A percentile compares a stretch with the other conserved stretches of the same genome.
These are phyloP conservation scores for Penicillium herquei DNA, from an alignment of 495 filamentous ascomycete genomes.

Conservation along the genomic window DNA sequence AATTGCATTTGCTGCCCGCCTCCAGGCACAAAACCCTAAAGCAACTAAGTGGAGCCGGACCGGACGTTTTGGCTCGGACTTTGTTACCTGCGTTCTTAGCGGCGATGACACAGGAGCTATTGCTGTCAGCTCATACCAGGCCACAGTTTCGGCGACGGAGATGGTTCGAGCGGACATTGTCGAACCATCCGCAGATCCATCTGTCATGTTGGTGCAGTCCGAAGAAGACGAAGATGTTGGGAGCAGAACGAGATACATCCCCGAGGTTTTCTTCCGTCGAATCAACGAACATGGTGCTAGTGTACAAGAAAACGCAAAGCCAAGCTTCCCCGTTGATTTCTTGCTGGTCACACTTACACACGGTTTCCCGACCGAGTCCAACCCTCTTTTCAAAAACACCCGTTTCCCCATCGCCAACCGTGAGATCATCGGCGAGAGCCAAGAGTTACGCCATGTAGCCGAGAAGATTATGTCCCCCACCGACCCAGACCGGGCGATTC, in stretches of 20 bases:
- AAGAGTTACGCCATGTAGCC: slow-evolving; percentile 66
- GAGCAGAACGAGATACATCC: slow-evolving; percentile 85
- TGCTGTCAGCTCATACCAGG: slow-evolving; percentile 86
- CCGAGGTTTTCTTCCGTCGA: slow-evolving; percentile 92
- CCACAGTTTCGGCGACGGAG: slow-evolving; percentile 89
- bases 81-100: slow-evolving; percentile 92
- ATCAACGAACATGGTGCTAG: slow-evolving; percentile 96
- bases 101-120: slow-evolving; percentile 91
- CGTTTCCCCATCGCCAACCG: slow-evolving; percentile 89
- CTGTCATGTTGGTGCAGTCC: slow-evolving; percentile 89
- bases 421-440: slow-evolving; percentile 76
- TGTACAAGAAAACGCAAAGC: slow-evolving; percentile 96
- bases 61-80: slow-evolving; percentile 91
- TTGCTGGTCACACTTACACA: slow-evolving; percentile 94
- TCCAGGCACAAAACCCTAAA: slow-evolving; percentile 86
- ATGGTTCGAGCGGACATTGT: slow-evolving; percentile 96
- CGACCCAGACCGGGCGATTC: slow-evolving; percentile 60
- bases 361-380: slow-evolving; percentile 81
- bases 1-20: slow-evolving; percentile 80
- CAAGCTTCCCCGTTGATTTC: slow-evolving; percentile 94
- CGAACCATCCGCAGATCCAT: slow-evolving; percentile 90
- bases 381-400: slow-evolving; percentile 67
- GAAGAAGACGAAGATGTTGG: slow-evolving; percentile 75
- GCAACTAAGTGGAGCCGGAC: slow-evolving; percentile 96
- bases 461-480: slow-evolving; percentile 58